Evolutionary conservation across 1,284 basidiomycete genomes (phyloP).

Genomic region (Polyporus tsugae): DNA sequence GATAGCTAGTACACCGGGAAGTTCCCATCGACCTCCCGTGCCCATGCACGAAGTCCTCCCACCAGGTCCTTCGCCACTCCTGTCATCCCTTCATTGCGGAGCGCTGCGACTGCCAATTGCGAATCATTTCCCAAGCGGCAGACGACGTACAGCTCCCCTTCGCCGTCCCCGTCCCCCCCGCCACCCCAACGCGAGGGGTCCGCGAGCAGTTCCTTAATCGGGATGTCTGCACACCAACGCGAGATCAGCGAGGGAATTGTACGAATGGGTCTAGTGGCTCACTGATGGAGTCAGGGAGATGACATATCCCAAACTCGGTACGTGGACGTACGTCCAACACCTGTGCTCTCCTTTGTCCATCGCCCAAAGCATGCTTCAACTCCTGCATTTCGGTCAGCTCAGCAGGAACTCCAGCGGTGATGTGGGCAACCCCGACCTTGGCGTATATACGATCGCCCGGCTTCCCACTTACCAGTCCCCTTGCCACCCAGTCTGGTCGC

Average conservation of each 20-base stretch:
- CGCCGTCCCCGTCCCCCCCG: background rate
- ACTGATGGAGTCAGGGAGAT: slow-evolving; percentile 82
- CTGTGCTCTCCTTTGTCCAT: slow-evolving; percentile 39
- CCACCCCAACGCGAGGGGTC: slow-evolving; percentile 50
- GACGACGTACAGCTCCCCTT: slow-evolving; percentile 59
- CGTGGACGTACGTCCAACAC: slow-evolving; percentile 87
- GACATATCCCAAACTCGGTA: slow-evolving; percentile 90
- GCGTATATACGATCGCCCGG: slow-evolving; percentile 55
- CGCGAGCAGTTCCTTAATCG: slow-evolving; percentile 67
- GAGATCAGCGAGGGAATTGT: background rate
- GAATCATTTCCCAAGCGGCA: slow-evolving; percentile 96
- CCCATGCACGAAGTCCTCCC: slow-evolving; percentile 85
- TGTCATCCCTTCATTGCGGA: slow-evolving; percentile 55
- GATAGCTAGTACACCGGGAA: slow-evolving; percentile 81
- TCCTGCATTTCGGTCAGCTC: slow-evolving; percentile 44
- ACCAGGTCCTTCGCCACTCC: slow-evolving; percentile 73
- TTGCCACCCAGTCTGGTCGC: slow-evolving; percentile 66
- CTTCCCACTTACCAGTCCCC: slow-evolving; percentile 54
- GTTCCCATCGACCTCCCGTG: slow-evolving; percentile 68
- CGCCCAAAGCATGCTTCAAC: slow-evolving; percentile 49
- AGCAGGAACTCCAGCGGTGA: background rate
- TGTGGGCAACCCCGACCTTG: slow-evolving; percentile 46
- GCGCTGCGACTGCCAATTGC: slow-evolving; percentile 80
- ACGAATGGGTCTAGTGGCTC: slow-evolving; percentile 36
- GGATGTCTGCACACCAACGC: slow-evolving; percentile 60